phyloP scores from a whole-genome alignment of 345 rosid genomes.

The Dimocarpus longan region DNA sequence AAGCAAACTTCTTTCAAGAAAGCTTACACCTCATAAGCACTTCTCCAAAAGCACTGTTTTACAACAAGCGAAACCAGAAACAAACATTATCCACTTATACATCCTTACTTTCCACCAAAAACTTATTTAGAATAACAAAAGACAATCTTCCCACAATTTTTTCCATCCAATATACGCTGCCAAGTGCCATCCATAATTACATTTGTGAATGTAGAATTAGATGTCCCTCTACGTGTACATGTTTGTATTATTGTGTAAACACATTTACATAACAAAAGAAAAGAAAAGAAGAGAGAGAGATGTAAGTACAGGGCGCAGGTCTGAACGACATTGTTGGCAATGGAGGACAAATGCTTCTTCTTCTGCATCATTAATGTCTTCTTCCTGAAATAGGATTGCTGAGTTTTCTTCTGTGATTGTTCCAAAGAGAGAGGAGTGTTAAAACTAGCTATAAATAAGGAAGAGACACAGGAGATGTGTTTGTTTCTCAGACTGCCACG shows the following conservation, averaged over 20 bases:
- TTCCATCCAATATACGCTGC: no score
- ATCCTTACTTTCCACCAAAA: no score
- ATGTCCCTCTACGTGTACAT: no score
- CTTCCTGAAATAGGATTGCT: background rate
- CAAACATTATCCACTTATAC: no score
- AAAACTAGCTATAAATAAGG: background rate
- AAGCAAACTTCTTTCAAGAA: no score
- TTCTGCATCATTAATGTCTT: constrained; percentile 24
- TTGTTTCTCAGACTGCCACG: constrained; percentile 32
- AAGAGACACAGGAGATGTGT: background rate
- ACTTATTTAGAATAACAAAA: no score
- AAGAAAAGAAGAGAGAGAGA: background rate
- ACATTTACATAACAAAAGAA: background rate
- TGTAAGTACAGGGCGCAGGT: constrained; percentile 63
- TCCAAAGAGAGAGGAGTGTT: background rate
- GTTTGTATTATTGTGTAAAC: background rate
- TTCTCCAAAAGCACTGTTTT: background rate
- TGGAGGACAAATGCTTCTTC: constrained; percentile 81
- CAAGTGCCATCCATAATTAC: background rate
- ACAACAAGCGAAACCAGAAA: background rate
- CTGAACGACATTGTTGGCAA: constrained; percentile 65
- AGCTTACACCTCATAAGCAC: background rate
- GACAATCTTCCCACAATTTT: no score
- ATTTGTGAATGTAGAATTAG: no score
- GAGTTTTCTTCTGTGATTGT: background rate